Base-by-base conservation (phyloP, 2,329 filamentous ascomycete species). In the Exserohilum rostratum region DNA sequence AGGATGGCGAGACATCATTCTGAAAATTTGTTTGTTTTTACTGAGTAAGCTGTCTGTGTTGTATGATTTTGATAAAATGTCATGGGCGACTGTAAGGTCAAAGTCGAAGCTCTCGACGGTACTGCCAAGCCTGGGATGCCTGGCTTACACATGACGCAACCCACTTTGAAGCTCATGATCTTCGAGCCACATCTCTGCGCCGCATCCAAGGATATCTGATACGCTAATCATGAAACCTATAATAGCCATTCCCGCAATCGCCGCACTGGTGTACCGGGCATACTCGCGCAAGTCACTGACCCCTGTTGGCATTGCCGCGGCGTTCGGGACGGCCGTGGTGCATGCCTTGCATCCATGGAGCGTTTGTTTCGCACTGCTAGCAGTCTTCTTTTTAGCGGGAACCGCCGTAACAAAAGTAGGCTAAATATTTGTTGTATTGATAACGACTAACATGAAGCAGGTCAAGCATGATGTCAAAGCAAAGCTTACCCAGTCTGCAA, bases 261-360 rank as follows among this genome's bases (percentile, higher is more conserved):
- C 69, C 37, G 75, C 71, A 11, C 71, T 78, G 25, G 70, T 76
- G 3, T 77, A 75, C 45, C 68, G 76, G 34, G 76, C 76, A 7
- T 77, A 68, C 61, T 76, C 73, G 3, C 65, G 70, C 18, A 77
- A 76, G 51, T 93, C 89, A 20, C 83, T 99, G 34, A 98, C 93
- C 0, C 85, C 88, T 0, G 78, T 82, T 6, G 93, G 93, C 57
- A 85, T 96, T 64, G 64, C 88, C 33, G 84, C 85, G 11, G 93
- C 93, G 3, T 80, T 82, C 5, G 67, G 89, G 38, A 96, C 93
- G 3, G 93, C 91, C 3, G 74, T 84, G 40, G 85, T 89, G 10
- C 95, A 99, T 74, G 91, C 92, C 13, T 78, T 93, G n/a, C 93
- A 98, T 75, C 93, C 93, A 3, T 97, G 91, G 88, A 90, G 90